Evolutionary conservation across 257 asterid species (phyloP).

Genomic region (Avicennia marina): DNA sequence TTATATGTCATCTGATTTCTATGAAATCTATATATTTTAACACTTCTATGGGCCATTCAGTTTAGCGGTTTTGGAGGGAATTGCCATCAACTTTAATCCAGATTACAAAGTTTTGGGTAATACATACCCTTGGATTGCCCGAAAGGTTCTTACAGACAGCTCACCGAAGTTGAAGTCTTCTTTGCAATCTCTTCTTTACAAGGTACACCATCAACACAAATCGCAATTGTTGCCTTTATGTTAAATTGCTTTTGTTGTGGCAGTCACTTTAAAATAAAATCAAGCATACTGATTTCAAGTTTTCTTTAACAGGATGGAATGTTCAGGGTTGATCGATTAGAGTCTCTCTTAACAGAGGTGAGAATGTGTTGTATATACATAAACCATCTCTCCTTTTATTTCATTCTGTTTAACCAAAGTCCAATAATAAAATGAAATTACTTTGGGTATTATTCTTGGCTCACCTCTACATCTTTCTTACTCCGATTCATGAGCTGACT

Average conservation of each 20-base stretch:
- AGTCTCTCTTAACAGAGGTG: conserved; percentile 93
- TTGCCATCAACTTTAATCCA: conserved; percentile 73
- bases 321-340: conserved; percentile 94
- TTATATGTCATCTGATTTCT: conserved; percentile 14
- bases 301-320: conserved; percentile 58
- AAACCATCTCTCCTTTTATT: conserved; percentile 14
- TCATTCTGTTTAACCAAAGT: conserved; percentile 12
- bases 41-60: conserved; percentile 39
- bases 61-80: conserved; percentile 95
- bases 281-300: conserved; percentile 31
- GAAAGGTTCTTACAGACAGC: conserved; percentile 84
- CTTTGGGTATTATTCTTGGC: too few species aligned
- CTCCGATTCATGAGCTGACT: too few species aligned
- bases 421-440: too few species aligned
- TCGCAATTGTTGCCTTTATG: conserved; percentile 3
- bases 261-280: conserved; percentile 14
- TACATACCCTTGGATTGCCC: conserved; percentile 98
- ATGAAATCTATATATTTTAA: conserved; percentile 11
- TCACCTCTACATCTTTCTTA: background rate
- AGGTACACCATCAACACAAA: conserved; percentile 36
- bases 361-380: conserved; percentile 17
- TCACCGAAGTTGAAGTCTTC: conserved; percentile 81
- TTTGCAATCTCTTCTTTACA: conserved; percentile 72
- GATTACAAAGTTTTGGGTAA: conserved; percentile 93
- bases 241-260: conserved; percentile 4